Evolutionary conservation across 2,329 filamentous ascomycete genomes (phyloP).

Genomic region (Ceratocystis papillata): DNA sequence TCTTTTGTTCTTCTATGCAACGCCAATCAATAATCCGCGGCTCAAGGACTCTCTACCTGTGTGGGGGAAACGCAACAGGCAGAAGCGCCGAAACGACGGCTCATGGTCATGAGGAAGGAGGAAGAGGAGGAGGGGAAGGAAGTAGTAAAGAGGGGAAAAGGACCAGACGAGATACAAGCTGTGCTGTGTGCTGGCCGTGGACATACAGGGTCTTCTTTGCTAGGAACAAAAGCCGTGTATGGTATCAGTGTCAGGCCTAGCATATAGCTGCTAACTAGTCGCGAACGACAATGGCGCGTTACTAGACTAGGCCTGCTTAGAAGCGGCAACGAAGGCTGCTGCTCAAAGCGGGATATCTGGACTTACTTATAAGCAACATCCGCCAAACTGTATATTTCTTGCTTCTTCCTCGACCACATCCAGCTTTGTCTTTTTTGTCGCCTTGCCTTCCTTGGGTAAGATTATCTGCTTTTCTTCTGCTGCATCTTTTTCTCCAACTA

Average conservation of each 20-base stretch:
- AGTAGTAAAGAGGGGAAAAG: neutral
- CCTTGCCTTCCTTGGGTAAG: neutral
- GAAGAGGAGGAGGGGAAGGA: neutral
- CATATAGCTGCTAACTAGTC: neutral
- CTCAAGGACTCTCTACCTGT: neutral
- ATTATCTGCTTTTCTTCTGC: neutral
- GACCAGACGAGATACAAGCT: neutral
- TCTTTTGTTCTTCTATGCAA: neutral
- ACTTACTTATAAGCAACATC: slow-evolving; percentile 8
- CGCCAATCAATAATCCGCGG: slow-evolving; percentile 3
- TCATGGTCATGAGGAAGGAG: neutral
- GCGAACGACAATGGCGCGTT: neutral
- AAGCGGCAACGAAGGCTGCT: neutral
- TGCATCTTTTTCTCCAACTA: neutral
- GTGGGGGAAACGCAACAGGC: neutral
- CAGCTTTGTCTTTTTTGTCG: neutral
- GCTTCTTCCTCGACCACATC: neutral
- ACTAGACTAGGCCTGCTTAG: neutral
- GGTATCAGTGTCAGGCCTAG: neutral
- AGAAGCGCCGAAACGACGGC: slow-evolving; percentile 6
- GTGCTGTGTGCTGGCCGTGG: neutral
- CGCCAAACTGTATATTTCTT: neutral
- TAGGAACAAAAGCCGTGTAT: neutral
- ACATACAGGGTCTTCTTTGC: neutral
- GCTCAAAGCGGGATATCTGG: neutral